Evolutionary conservation across 164 flowering plant species (phyloP), one percentile per base, ranked within the genome.

Genomic region (Piper betle): DNA sequence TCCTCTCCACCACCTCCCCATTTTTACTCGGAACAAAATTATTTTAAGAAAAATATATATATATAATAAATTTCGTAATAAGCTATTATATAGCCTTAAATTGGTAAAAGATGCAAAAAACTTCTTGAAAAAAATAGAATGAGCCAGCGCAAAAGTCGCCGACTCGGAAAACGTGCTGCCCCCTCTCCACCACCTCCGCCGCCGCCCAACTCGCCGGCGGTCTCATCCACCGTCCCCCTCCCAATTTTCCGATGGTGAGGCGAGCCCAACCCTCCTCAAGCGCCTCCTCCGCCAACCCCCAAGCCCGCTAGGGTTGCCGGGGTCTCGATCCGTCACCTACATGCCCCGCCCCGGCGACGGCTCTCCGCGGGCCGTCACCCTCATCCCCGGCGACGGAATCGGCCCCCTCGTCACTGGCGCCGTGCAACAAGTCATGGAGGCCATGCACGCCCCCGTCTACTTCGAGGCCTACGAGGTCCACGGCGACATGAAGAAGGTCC

Each of bases 301-400:
- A 17, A 38, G 50, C 38, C n/a, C n/a, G n/a, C 37, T 53, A 25
- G 48, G 48, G 58, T 18, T n/a, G n/a, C n/a, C n/a, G n/a, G n/a
- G n/a, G n/a, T n/a, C 52, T 37, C 37, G 90, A 70, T 77, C 84
- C 64, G 86, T 89, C 15, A 86, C 94, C 48, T 89, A 89, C 76
- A 89, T 89, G 91, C 96, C 91, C 40, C 81, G 96, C 1, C 96
- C 94, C 2, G 96, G 96, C 0, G 94, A 89, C 68, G 91, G 96
- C 3, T 61, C 89, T 0, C 94, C 96, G 1, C 70, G 94, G 15
- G 63, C 86, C 5, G 94, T 89, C 0, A 89, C 94, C 2, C 74
- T 89, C 17, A 80, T 89, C 12, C 86, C 94, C 25, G 97, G 97
- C 0, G 91, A 89, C 62, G 94, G 97, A 3, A 82, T 89, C 58